These are phyloP conservation scores for Theobroma grandiflorum DNA, from an alignment of 441 rosid species.

Conservation along the genomic window DNA sequence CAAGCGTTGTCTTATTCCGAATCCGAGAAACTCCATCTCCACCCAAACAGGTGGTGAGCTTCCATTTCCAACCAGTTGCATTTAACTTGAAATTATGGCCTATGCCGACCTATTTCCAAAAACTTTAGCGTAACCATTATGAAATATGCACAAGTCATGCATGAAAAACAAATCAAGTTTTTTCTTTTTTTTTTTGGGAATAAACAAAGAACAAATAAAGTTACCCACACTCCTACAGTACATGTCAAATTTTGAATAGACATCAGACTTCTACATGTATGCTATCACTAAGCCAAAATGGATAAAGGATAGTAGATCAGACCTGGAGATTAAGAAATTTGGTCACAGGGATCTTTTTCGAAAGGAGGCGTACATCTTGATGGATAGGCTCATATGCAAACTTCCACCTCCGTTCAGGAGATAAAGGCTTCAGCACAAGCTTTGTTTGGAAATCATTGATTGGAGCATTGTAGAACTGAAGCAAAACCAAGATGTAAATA, in stretches of 20 bases:
- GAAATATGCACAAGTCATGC: constrained; percentile 15
- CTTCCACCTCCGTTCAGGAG: constrained; percentile 80
- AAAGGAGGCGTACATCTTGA: constrained; percentile 73
- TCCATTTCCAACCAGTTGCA: constrained; percentile 94
- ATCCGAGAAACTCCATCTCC: constrained; percentile 85
- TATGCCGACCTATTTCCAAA: constrained; percentile 70
- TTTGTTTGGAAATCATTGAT: constrained; percentile 82
- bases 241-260: not conserved
- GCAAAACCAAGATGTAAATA: constrained; percentile 27
- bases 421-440: constrained; percentile 85
- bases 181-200: too few species aligned
- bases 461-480: constrained; percentile 87
- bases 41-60: constrained; percentile 85
- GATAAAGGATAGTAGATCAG: constrained; percentile 27
- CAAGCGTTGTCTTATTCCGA: constrained; percentile 80
- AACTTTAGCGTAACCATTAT: not conserved
- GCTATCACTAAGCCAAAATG: not conserved
- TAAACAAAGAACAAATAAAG: not conserved
- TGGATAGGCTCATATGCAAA: constrained; percentile 78
- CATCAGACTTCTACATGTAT: not conserved
- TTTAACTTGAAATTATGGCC: constrained; percentile 83
- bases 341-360: constrained; percentile 90
- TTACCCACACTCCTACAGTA: not conserved
- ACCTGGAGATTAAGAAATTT: constrained; percentile 92
- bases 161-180: constrained; percentile 14